These are phyloP conservation scores for Mucor lusitanicus DNA, from an alignment of 371 early-diverging fungal species.

Conservation along the genomic window DNA sequence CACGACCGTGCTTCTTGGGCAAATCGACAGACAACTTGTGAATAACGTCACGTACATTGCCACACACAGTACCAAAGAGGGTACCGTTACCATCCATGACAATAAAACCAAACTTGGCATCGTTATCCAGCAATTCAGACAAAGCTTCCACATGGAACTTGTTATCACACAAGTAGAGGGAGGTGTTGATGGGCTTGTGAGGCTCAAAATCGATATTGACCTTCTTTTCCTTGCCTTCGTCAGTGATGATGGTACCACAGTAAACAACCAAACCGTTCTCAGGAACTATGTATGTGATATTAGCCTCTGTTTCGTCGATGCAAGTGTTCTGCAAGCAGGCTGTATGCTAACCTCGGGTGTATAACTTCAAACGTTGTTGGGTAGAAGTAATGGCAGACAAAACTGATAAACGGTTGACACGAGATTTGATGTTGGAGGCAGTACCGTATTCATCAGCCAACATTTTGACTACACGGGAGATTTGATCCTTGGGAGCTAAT, in stretches of 20 bases:
- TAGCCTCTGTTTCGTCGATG: background rate
- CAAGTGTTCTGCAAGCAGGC: background rate
- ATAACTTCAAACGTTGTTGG: conserved; percentile 97
- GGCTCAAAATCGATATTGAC: conserved; percentile 99
- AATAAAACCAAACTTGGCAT: conserved; percentile 99
- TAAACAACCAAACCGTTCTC: conserved; percentile 94
- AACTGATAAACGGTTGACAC: conserved; percentile 99
- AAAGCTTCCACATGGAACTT: conserved; percentile 99
- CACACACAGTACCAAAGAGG: conserved; percentile 97
- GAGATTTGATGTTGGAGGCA: conserved; percentile 99
- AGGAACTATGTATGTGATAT: conserved; percentile 62
- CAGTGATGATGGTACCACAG: conserved; percentile 97
- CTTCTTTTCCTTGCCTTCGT: conserved; percentile 99
- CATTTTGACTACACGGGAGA: conserved; percentile 92
- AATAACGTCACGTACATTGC: conserved; percentile 96
- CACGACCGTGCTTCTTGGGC: conserved; percentile 99
- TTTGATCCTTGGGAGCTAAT: conserved; percentile 91
- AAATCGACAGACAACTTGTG: conserved; percentile 96
- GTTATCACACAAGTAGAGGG: conserved; percentile 99
- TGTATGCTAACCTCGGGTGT: conserved; percentile 65
- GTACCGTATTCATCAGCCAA: conserved; percentile 99
- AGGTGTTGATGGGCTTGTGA: conserved; percentile 99
- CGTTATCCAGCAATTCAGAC: conserved; percentile 91
- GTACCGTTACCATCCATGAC: conserved; percentile 99
- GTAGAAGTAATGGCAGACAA: conserved; percentile 99